Evolutionary conservation across 108 stramenopile genomes (phyloP).

Genomic region (Fistulifera pelliculosa): DNA sequence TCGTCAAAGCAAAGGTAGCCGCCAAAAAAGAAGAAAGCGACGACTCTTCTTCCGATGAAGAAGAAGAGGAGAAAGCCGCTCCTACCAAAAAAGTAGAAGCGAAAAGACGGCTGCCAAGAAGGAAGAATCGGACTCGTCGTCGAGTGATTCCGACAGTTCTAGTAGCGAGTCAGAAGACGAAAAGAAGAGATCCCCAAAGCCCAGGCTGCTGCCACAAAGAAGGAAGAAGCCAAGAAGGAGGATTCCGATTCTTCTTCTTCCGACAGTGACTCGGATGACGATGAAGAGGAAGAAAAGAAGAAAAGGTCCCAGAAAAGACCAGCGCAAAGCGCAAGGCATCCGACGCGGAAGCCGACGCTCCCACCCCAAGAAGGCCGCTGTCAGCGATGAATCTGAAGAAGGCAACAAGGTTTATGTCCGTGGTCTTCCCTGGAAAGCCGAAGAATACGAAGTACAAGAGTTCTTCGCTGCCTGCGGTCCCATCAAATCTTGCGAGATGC

Average conservation of each 20-base stretch:
- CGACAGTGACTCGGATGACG: conserved; percentile 20
- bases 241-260: conserved; percentile 17
- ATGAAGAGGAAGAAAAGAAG: conserved; percentile 30
- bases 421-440: conserved; percentile 91
- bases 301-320: conserved; percentile 11
- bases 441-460: conserved; percentile 80
- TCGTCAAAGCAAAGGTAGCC: conserved; percentile 12
- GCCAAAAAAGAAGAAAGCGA: conserved; percentile 2
- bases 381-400: conserved; percentile 16
- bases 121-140: conserved; percentile 11
- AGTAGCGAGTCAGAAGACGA: conserved; percentile 21
- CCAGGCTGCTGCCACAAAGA: conserved; percentile 16
- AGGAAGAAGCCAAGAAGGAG: conserved; percentile 29
- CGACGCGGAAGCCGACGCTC: conserved; percentile 16
- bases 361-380: conserved; percentile 28
- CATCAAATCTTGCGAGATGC: conserved; percentile 67
- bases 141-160: conserved; percentile 8
- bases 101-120: conserved; percentile 21
- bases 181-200: conserved; percentile 14
- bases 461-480: conserved; percentile 86
- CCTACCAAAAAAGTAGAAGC: conserved; percentile 9
- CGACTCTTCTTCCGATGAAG: conserved; percentile 6
- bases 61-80: conserved; percentile 5
- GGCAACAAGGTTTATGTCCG: conserved; percentile 75
- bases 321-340: conserved; percentile 64